Percentiles rank a stretch among this genome's conserved stretches.
Conservation (phyloP, 805 yeast genomes). For the Candida easanensis region DNA sequence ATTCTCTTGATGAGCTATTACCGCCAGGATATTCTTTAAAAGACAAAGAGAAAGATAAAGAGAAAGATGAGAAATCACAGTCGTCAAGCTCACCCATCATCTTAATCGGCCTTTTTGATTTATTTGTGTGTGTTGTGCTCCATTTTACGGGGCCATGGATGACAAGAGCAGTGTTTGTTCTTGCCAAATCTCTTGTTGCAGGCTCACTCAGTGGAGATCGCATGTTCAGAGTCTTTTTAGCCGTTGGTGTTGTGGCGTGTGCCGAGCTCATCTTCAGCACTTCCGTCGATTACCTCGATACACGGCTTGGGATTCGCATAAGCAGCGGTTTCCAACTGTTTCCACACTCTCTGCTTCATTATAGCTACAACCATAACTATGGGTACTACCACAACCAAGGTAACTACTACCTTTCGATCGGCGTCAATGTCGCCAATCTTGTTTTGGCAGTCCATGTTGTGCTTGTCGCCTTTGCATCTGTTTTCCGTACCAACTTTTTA, state of each 20-base stretch:
- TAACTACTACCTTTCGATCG: conserved; percentile 3
- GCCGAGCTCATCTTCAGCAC: conserved; percentile 17
- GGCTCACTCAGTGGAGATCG: conserved; percentile 22
- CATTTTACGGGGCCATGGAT: conserved; percentile 23
- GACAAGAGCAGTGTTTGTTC: conserved; percentile 20
- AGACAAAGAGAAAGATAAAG: conserved; percentile 8
- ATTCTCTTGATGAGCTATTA: neutral
- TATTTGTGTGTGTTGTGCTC: conserved; percentile 16
- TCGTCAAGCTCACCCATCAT: conserved; percentile 13
- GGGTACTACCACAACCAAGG: conserved; percentile 3
- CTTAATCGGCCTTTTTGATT: conserved; percentile 20
- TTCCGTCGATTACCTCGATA: conserved; percentile 7
- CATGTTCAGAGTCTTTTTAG: conserved; percentile 10
- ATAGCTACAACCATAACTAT: conserved; percentile 1
- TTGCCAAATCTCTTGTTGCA: conserved; percentile 25
- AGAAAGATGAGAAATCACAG: conserved; percentile 5
- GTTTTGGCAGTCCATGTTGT: conserved; percentile 25
- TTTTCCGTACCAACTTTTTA: conserved; percentile 24
- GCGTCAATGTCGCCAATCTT: conserved; percentile 18
- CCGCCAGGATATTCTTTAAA: conserved; percentile 1
- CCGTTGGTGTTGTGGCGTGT: conserved; percentile 5
- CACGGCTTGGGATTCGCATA: conserved; percentile 10
- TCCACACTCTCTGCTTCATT: conserved; percentile 19
- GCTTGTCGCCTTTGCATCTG: conserved; percentile 23
- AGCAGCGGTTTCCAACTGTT: conserved; percentile 18